Conservation (phyloP, 1,284 basidiomycete genomes). For the Singerocomus inundabilis region DNA sequence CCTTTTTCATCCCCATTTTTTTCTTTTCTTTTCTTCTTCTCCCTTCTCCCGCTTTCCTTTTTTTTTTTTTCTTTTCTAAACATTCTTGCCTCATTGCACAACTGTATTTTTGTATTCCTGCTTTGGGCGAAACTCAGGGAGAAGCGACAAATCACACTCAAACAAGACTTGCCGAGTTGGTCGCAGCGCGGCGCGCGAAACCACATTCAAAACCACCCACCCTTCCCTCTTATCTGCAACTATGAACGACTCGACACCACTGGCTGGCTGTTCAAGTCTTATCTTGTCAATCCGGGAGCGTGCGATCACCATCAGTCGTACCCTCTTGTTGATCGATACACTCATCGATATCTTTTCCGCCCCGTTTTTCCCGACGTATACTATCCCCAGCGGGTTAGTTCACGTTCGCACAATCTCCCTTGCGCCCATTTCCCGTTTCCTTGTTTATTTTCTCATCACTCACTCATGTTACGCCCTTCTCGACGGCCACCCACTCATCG, state of each 20-base stretch:
- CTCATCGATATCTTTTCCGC: slow-evolving; percentile 19
- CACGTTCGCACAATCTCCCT: slow-evolving; percentile 29
- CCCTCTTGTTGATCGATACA: slow-evolving; percentile 43
- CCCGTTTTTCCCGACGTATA: slow-evolving; percentile 15
- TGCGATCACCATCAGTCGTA: slow-evolving; percentile 26
- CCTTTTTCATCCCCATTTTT: slow-evolving; percentile 24
- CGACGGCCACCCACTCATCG: slow-evolving; percentile 25
- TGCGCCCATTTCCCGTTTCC: slow-evolving; percentile 18
- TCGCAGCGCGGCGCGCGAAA: slow-evolving; percentile 35
- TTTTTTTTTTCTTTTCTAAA: slow-evolving; percentile 31
- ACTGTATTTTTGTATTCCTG: slow-evolving; percentile 37
- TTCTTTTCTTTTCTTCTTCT: slow-evolving; percentile 8
- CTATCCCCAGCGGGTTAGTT: slow-evolving; percentile 23
- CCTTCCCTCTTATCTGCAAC: slow-evolving; percentile 16
- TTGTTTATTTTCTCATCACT: slow-evolving; percentile 21
- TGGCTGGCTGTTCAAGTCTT: slow-evolving; percentile 36
- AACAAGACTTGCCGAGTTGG: slow-evolving; percentile 24
- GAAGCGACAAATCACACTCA: slow-evolving; percentile 20
- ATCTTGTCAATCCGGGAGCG: slow-evolving; percentile 27
- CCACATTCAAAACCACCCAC: slow-evolving; percentile 6
- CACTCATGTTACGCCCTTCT: slow-evolving; percentile 23
- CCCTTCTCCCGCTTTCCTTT: not conserved
- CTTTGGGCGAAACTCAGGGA: slow-evolving; percentile 34
- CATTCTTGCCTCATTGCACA: slow-evolving; percentile 33
- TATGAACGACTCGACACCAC: slow-evolving; percentile 46